These are phyloP conservation scores for Nicotiana undulata DNA, from an alignment of 257 asterid genomes.

Conservation along the genomic window DNA sequence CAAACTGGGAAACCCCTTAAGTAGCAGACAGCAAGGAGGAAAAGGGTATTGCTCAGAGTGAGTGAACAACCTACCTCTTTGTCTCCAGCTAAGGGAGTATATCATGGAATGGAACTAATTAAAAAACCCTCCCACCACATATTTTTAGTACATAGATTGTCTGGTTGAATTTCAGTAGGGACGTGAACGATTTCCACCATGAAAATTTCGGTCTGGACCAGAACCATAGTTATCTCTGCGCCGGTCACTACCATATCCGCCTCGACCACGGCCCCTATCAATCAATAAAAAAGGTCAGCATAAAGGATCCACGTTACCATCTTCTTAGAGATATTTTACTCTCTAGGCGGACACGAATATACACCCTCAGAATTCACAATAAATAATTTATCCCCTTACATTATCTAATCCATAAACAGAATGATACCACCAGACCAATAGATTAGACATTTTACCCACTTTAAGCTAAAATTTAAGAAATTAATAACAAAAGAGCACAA, in stretches of 20 bases:
- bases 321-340: background rate
- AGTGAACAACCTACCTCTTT: constrained; percentile 80
- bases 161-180: constrained; percentile 52
- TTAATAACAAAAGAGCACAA: background rate
- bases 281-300: background rate
- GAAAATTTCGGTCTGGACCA: constrained; percentile 82
- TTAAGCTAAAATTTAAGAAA: background rate
- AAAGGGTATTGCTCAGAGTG: constrained; percentile 42
- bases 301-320: background rate
- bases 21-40: constrained; percentile 44
- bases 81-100: constrained; percentile 51
- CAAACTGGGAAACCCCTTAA: constrained; percentile 32
- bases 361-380: background rate
- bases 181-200: constrained; percentile 89
- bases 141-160: constrained; percentile 56
- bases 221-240: constrained; percentile 74
- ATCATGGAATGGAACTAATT: constrained; percentile 49
- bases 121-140: constrained; percentile 60
- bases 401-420: background rate
- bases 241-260: constrained; percentile 50
- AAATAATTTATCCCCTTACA: background rate
- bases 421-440: background rate
- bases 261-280: constrained; percentile 81
- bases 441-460: background rate
- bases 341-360: background rate